Base-by-base conservation (phyloP, 2,329 filamentous ascomycete genomes). In the Aspergillus sp. region DNA sequence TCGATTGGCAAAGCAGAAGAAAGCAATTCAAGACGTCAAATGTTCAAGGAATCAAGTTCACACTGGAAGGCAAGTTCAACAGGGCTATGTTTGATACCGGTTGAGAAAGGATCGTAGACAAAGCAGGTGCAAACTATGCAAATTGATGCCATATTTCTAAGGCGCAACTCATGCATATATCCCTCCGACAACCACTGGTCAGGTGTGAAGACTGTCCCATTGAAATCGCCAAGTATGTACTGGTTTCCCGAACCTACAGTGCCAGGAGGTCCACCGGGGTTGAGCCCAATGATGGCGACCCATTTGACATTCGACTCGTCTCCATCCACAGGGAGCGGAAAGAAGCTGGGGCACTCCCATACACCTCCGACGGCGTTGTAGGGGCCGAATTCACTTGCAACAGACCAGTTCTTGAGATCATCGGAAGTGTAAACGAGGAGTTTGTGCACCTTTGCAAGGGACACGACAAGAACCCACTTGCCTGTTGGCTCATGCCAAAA, bases 301-400 rank as follows among this genome's bases (percentile, higher is more conserved):
- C 71, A 74, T 67, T 74, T 74, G 9, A 65, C 50, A 3, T 59
- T 62, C 4, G 55, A 52, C 30, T 60, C 25, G n/a, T 67, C 54
- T 1, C 56, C 61, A 47, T 71, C 64, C 4, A 71, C 19, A 3
- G 68, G 60, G 8, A 74, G 53, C 1, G 65, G 65, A 25, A 72
- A 70, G 9, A 74, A 34, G 28, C 64, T 69, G 15, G 72, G 71
- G 48, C 73, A 74, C 53, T 75, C 72, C 71, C 70, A 75, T 11
- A 69, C 66, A 3, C 70, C 72, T 5, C 71, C 72, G 28, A 70
- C 62, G 4, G 60, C 69, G 43, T 72, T 72, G 38, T 63, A 57
- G 1, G 69, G 69, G 7, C 69, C 67, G 50, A 74, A 74, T 34
- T 71, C 66, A 55, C 68, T 71, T 6, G 45, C 59, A 6, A 64